phyloP scores from a whole-genome alignment of 768 basidiomycete genomes.

The Russula sp. region DNA sequence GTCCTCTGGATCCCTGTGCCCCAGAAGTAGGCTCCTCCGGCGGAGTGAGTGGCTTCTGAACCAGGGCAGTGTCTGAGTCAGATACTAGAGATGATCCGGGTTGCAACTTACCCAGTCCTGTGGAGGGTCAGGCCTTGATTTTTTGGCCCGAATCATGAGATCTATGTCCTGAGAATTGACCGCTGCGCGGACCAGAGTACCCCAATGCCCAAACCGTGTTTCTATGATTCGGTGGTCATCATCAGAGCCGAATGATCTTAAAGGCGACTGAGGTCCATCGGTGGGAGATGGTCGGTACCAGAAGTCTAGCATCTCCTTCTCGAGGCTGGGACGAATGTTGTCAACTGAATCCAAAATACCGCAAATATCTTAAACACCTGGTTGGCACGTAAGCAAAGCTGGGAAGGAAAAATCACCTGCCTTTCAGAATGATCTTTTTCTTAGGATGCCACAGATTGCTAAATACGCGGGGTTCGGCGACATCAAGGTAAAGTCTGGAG shows the following conservation, averaged over 20 bases:
- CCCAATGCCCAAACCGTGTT: not conserved
- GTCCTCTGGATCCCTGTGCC: too few species aligned
- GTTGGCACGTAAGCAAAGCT: not conserved
- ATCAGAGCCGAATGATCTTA: not conserved
- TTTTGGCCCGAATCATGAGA: too few species aligned
- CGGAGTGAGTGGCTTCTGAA: too few species aligned
- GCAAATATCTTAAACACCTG: not conserved
- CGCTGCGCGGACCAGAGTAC: not conserved
- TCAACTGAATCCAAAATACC: not conserved
- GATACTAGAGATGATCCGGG: not conserved
- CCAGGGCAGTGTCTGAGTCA: not conserved
- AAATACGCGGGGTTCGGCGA: not conserved
- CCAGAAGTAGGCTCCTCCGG: too few species aligned
- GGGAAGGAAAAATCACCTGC: not conserved
- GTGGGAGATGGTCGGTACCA: not conserved
- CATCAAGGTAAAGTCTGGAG: not conserved
- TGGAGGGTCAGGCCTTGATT: not conserved
- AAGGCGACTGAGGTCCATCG: not conserved
- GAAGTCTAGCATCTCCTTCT: not conserved
- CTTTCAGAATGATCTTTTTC: too few species aligned
- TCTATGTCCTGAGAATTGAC: not conserved
- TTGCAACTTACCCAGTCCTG: not conserved
- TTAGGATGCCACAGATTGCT: too few species aligned
- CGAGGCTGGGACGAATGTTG: not conserved
- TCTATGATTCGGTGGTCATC: not conserved